Evolutionary conservation across 2,329 filamentous ascomycete species (phyloP).

Genomic region (Arthrobotrys conoides): DNA sequence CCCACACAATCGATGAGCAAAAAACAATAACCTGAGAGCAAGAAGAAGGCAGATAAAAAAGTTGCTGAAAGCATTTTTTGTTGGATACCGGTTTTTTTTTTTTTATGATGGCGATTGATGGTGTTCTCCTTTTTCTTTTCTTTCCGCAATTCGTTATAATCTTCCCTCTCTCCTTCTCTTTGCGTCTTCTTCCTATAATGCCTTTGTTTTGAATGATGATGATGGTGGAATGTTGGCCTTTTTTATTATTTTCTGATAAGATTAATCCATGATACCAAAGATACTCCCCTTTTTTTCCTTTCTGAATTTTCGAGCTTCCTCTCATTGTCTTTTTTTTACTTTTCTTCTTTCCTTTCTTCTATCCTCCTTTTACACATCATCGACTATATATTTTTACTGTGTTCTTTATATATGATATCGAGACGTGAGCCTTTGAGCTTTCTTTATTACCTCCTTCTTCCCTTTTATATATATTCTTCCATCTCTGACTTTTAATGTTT

Average conservation of each 20-base stretch:
- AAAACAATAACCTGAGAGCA: neutral
- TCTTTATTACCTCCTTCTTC: neutral
- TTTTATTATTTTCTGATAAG: slow-evolving; percentile 28
- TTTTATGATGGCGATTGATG: slow-evolving; percentile 32
- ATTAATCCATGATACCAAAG: slow-evolving; percentile 61
- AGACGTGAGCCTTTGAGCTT: neutral
- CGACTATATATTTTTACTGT: neutral
- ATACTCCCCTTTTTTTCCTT: slow-evolving; percentile 42
- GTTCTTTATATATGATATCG: slow-evolving; percentile 16
- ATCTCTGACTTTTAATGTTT: neutral
- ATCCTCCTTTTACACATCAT: slow-evolving; percentile 7
- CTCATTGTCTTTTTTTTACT: slow-evolving; percentile 14
- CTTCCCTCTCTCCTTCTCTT: slow-evolving; percentile 3
- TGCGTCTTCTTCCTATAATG: slow-evolving; percentile 5
- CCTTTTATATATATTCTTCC: neutral
- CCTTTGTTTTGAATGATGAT: slow-evolving; percentile 35
- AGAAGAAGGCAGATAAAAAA: slow-evolving; percentile 11
- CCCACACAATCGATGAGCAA: slow-evolving; percentile 1
- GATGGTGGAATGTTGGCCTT: slow-evolving; percentile 23
- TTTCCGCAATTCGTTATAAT: slow-evolving; percentile 19
- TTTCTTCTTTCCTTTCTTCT: slow-evolving; percentile 7
- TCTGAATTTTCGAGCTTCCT: neutral
- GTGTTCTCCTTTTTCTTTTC: slow-evolving; percentile 28
- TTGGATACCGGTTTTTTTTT: slow-evolving; percentile 17
- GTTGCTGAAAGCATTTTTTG: slow-evolving; percentile 45